A percentile compares a stretch with the other conserved stretches of the same genome.
Conservation (phyloP, 306 rosid species). For the Parietaria judaica region DNA sequence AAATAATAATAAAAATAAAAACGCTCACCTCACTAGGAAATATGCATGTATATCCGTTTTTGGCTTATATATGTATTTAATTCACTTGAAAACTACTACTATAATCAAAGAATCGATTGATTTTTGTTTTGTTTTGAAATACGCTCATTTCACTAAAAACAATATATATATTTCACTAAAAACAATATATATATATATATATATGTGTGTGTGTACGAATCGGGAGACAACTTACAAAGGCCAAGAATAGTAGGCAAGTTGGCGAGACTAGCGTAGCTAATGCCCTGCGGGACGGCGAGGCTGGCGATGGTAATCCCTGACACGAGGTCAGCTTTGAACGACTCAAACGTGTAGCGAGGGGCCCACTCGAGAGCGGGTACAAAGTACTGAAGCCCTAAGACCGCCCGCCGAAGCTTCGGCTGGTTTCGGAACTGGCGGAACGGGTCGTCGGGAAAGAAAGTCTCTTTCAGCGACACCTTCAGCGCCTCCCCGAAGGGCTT, state of each 20-base stretch:
- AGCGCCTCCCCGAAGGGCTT: constrained; percentile 52
- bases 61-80: no score
- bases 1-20: no score
- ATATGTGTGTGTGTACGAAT: no score
- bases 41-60: no score
- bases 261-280: constrained; percentile 88
- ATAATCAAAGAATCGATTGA: no score
- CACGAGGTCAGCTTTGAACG: constrained; percentile 62
- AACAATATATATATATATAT: no score
- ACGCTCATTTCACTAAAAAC: no score
- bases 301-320: constrained; percentile 94
- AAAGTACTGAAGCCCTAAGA: constrained; percentile 54
- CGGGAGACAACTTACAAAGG: constrained; percentile 51
- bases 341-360: constrained; percentile 51
- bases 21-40: no score
- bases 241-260: constrained; percentile 85
- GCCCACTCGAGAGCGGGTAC: constrained; percentile 79
- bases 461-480: constrained; percentile 52
- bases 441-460: constrained; percentile 88
- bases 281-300: constrained; percentile 93
- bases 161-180: no score
- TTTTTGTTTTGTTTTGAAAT: no score
- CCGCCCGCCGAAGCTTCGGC: constrained; percentile 13
- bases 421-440: constrained; percentile 55
- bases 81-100: no score